Evolutionary conservation across 1,139 yeast species (phyloP).

Genomic region (Pneumocystis sp.): DNA sequence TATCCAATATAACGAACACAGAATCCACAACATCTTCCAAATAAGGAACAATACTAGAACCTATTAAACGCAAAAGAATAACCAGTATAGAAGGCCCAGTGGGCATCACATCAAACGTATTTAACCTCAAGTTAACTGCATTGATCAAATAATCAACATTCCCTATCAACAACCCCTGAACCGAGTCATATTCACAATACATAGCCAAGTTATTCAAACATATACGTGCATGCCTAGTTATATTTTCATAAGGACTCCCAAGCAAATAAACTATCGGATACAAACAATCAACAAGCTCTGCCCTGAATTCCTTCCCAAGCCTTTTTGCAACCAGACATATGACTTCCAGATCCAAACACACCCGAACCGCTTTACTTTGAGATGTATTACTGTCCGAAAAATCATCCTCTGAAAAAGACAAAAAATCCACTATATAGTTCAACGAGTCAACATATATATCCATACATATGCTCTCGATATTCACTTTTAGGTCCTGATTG

Average conservation of each 20-base stretch:
- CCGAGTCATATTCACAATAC: slow-evolving; percentile 40
- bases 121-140: slow-evolving; percentile 49
- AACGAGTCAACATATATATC: background rate
- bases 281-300: background rate
- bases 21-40: slow-evolving; percentile 59
- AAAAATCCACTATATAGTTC: background rate
- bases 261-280: background rate
- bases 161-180: slow-evolving; percentile 40
- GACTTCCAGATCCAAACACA: background rate
- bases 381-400: background rate
- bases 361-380: background rate
- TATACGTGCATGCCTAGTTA: background rate
- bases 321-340: background rate
- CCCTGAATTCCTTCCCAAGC: background rate
- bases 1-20: slow-evolving; percentile 61
- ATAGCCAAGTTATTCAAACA: background rate
- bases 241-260: background rate
- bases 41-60: slow-evolving; percentile 48
- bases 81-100: slow-evolving; percentile 55
- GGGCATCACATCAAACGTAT: slow-evolving; percentile 57
- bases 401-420: background rate
- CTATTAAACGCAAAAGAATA: slow-evolving; percentile 54
- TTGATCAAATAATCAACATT: slow-evolving; percentile 76
- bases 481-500: background rate
- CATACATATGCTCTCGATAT: background rate